phyloP scores from a whole-genome alignment of 2,329 filamentous ascomycete genomes.

The Penicillium occitanis region DNA sequence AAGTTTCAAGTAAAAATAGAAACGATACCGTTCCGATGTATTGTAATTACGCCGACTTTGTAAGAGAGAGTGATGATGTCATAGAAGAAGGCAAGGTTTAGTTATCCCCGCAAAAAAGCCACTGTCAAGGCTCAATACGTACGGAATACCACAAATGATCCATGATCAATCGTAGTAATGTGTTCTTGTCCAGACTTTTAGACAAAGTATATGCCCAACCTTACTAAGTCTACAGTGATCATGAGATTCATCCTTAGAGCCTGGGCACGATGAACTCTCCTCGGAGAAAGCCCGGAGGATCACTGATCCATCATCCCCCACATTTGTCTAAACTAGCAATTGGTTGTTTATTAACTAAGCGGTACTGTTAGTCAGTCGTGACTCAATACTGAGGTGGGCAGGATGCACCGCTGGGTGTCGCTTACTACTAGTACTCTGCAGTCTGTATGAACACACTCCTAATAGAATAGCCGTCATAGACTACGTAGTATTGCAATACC shows the following conservation, averaged over 20 bases:
- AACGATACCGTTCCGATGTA: neutral
- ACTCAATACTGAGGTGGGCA: neutral
- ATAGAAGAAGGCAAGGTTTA: neutral
- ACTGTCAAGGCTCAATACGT: neutral
- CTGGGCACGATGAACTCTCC: neutral
- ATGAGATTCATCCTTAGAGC: neutral
- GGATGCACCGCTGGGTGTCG: neutral
- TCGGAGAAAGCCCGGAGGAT: neutral
- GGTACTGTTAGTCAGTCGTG: neutral
- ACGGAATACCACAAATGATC: too few relatives aligned
- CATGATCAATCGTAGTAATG: neutral
- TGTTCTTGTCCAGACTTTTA: neutral
- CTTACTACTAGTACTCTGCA: neutral
- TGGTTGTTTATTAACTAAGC: too few relatives aligned
- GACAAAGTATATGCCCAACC: neutral
- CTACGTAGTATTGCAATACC: neutral
- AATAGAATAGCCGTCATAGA: neutral
- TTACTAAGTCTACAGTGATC: neutral
- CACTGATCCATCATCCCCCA: neutral
- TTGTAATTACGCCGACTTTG: neutral
- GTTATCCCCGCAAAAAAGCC: neutral
- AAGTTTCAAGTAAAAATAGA: slow-evolving; percentile 3
- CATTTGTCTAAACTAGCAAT: neutral
- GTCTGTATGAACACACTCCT: neutral
- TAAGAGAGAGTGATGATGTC: neutral